Evolutionary conservation across 2,329 filamentous ascomycete species (phyloP), one percentile per base, ranked within the genome.

Genomic region (Whalleya microplaca): DNA sequence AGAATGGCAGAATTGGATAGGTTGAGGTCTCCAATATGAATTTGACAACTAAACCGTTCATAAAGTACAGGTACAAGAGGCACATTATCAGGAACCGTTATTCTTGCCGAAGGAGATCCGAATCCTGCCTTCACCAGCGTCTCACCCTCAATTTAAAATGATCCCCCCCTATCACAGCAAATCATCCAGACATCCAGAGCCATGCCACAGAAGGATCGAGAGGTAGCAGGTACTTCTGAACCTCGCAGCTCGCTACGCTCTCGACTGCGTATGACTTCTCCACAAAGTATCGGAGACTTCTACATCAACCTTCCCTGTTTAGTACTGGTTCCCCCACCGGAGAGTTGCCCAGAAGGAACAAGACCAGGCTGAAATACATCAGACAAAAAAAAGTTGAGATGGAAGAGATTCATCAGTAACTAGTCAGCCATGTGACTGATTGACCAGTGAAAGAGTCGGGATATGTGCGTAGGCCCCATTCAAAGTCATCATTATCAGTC

Each of bases 331-430:
- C 32, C 50, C 52, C 43, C 48, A 53, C 29, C 50, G 42, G 50
- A 48, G 18, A 48, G 43, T 52, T 60, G 55, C 59, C 41, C 48
- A 58, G 51, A 52, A 53, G 48, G 46, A 59, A 56, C 46, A 57
- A 51, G 48, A 49, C 29, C 45, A 47, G 27, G 32, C 41, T 41
- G 49, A 21, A 16, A 37, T 37, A 37, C 32, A 37, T 37, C 27
- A 29, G 27, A 16, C 9, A 12, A 37, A 37, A 16, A 37, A 16
- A 12, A 12, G 9, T 16, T 12, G 10, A 12, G 32, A 14, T 7
- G 14, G 10, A 12, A 37, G 32, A 37, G 32, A 16, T 16, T 37
- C 32, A 37, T 37, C 32, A 37, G 32, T 37, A 37, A 37, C 32
- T 37, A 37, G 32, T 37, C 32, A 37, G 32, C 32, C 32, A 37